These are phyloP conservation scores for Colletotrichum euphorbiae DNA, from an alignment of 2,329 filamentous ascomycete genomes.

Conservation along the genomic window DNA sequence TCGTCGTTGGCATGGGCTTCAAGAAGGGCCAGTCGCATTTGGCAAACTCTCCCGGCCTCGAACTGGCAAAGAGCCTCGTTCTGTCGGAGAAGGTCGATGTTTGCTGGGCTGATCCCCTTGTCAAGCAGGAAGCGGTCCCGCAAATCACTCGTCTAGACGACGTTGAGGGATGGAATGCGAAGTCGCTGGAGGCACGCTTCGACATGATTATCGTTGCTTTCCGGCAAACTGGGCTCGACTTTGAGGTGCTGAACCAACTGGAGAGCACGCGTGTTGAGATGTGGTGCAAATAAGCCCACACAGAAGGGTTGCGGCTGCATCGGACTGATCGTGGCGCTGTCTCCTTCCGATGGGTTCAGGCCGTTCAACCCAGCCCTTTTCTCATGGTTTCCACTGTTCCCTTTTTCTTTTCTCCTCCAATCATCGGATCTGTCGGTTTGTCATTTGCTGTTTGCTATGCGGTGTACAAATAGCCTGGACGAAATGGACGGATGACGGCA, in stretches of 20 bases:
- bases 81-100: slow-evolving; percentile 54
- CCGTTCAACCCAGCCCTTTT: neutral
- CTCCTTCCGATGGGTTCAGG: neutral
- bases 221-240: slow-evolving; percentile 56
- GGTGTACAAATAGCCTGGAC: slow-evolving; percentile 20
- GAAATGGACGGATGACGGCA: slow-evolving; percentile 6
- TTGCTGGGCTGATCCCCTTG: slow-evolving; percentile 57
- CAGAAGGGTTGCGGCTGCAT: slow-evolving; percentile 24
- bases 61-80: slow-evolving; percentile 53
- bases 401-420: slow-evolving; percentile 9
- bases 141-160: slow-evolving; percentile 53
- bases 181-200: slow-evolving; percentile 52
- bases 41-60: slow-evolving; percentile 60
- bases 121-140: slow-evolving; percentile 55
- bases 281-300: slow-evolving; percentile 49
- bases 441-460: slow-evolving; percentile 6
- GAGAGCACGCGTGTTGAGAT: slow-evolving; percentile 51
- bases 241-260: slow-evolving; percentile 51
- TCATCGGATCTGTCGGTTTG: neutral
- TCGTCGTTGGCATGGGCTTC: slow-evolving; percentile 63
- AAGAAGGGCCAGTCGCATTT: slow-evolving; percentile 61
- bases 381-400: neutral
- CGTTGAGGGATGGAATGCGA: slow-evolving; percentile 50
- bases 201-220: slow-evolving; percentile 58
- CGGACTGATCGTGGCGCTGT: slow-evolving; percentile 19